These are phyloP conservation scores for Nitzschia sp. DNA, from an alignment of 108 stramenopile species.

Conservation along the genomic window DNA sequence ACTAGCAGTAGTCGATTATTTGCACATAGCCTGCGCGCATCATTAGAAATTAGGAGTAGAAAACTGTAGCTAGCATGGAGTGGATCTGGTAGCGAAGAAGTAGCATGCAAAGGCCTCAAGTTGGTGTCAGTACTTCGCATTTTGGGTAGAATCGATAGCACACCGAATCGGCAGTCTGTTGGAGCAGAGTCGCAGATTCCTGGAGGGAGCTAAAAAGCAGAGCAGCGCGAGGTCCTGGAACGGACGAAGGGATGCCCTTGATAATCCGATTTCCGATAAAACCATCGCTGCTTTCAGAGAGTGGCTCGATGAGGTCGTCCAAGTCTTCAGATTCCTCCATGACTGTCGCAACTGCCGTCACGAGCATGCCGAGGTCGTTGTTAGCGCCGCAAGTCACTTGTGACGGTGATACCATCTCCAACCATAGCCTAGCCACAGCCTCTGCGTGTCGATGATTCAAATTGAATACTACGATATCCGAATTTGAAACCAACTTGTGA, in stretches of 20 bases:
- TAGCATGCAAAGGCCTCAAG: no score
- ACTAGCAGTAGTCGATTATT: no score
- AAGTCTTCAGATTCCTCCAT: constrained; percentile 9
- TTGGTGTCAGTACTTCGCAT: constrained; percentile 37
- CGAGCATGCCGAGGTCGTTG: constrained; percentile 21
- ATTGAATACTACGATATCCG: constrained; percentile 26
- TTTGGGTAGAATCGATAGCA: constrained; percentile 50
- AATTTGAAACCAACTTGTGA: neutral
- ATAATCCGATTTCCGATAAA: constrained; percentile 16
- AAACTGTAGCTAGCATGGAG: no score
- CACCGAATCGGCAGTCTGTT: constrained; percentile 36
- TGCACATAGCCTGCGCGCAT: no score
- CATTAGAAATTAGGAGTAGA: no score
- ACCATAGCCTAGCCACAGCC: constrained; percentile 18
- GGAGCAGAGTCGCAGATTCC: constrained; percentile 8
- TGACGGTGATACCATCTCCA: neutral
- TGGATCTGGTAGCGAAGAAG: no score
- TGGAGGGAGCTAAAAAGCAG: neutral
- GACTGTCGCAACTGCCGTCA: constrained; percentile 18
- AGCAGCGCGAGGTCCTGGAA: constrained; percentile 5
- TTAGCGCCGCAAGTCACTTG: constrained; percentile 28
- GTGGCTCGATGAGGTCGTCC: constrained; percentile 7
- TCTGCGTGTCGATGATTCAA: constrained; percentile 17
- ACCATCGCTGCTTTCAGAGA: constrained; percentile 17
- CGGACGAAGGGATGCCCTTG: constrained; percentile 9